phyloP scores from a whole-genome alignment of 345 rosid species.

The Geranium rotundifolium region DNA sequence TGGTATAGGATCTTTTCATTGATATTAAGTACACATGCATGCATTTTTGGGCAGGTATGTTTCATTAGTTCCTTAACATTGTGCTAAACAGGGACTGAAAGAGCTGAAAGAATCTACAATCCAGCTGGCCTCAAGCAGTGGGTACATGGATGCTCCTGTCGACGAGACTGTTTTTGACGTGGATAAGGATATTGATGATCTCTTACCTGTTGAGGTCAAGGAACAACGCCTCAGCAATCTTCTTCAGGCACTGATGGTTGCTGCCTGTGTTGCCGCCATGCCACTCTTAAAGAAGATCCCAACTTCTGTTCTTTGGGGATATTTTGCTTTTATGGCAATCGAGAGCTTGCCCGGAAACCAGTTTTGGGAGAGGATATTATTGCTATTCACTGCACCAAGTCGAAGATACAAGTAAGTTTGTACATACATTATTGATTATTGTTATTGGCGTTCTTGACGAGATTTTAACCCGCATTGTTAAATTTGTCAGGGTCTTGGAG shows the following conservation, averaged over 20 bases:
- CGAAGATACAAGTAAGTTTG: conserved; percentile 73
- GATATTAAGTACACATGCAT: not conserved
- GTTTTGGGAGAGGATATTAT: conserved; percentile 88
- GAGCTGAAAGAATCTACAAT: conserved; percentile 83
- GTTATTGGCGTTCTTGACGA: conserved; percentile 2
- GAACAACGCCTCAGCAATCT: conserved; percentile 92
- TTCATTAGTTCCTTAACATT: not conserved
- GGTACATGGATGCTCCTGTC: conserved; percentile 69
- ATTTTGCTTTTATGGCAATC: conserved; percentile 95
- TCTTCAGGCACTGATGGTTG: conserved; percentile 86
- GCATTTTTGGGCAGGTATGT: too few species aligned
- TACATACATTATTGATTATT: not conserved
- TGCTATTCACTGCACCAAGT: conserved; percentile 88
- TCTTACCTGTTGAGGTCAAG: conserved; percentile 82
- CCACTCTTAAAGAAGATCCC: conserved; percentile 88
- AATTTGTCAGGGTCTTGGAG: conserved; percentile 44
- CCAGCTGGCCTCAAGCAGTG: conserved; percentile 62
- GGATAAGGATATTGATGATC: conserved; percentile 76
- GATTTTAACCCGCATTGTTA: conserved; percentile 5
- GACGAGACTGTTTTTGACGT: conserved; percentile 78
- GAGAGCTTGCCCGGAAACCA: conserved; percentile 97
- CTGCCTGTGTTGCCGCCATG: conserved; percentile 86
- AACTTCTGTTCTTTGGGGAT: conserved; percentile 94
- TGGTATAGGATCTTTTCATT: conserved; percentile 23
- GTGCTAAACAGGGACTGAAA: conserved; percentile 51